Conservation (phyloP, 345 rosid genomes). For the Trapa incisa region DNA sequence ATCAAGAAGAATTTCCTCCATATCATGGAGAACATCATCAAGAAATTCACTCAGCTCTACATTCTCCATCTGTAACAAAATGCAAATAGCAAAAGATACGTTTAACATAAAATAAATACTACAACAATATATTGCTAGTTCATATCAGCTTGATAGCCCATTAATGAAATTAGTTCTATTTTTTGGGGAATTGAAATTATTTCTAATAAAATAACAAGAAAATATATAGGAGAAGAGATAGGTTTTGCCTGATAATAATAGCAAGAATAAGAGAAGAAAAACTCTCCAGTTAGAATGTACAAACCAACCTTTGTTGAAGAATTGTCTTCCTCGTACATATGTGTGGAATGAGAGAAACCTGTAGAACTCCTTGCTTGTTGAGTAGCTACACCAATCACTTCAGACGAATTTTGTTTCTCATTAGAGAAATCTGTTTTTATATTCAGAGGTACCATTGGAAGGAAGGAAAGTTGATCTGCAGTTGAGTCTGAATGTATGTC, state of each 20-base stretch:
- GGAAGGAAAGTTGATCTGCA: slow-evolving; percentile 9
- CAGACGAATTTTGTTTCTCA: slow-evolving; percentile 6
- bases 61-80: slow-evolving; percentile 40
- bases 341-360: slow-evolving; percentile 17
- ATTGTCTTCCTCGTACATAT: slow-evolving; percentile 21
- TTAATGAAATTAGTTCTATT: neutral
- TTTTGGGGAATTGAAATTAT: too few relatives aligned
- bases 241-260: neutral
- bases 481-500: slow-evolving; percentile 16
- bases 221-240: neutral
- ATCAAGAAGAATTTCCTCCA: slow-evolving; percentile 91
- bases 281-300: neutral
- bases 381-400: slow-evolving; percentile 13
- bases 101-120: neutral
- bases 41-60: slow-evolving; percentile 46
- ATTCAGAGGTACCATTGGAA: slow-evolving; percentile 16
- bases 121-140: neutral
- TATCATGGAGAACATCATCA: slow-evolving; percentile 85
- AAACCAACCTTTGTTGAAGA: slow-evolving; percentile 46
- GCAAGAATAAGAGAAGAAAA: slow-evolving; percentile 3
- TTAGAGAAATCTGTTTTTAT: slow-evolving; percentile 12
- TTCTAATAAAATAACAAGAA: neutral
- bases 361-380: slow-evolving; percentile 11
- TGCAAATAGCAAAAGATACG: slow-evolving; percentile 1
- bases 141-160: neutral